Base-by-base conservation (phyloP, 345 rosid genomes). In the Sisymbrium altissimum region DNA sequence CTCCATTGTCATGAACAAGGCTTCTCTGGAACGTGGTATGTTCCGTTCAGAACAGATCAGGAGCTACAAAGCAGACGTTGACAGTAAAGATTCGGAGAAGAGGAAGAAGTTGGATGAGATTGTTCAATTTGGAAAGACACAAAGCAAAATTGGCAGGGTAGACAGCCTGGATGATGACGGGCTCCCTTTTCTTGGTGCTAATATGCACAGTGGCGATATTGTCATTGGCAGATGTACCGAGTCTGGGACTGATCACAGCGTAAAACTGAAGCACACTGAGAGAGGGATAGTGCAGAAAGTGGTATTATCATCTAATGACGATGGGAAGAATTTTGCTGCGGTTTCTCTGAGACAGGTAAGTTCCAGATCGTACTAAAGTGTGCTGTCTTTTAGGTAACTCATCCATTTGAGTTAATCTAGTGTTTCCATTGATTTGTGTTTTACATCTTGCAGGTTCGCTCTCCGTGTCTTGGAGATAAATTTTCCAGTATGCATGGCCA, bases 401-500 rank as follows among this genome's bases (percentile, higher is more conserved):
- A 50, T 53, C 25, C 33, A 9, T 63, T 43, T 54, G 56, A 53
- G 54, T 33, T 48, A 27, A 52, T 40, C 30, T 1, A 32, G 5
- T 30, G 49, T 44, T 64, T 35, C 56, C 52, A 33, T 30, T 46
- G 72, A 71, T 71, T 35, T 76, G 38, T 41, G 25, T 64, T 44
- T 49, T 45, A 27, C 43, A 55, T 49, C 15, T 54, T 57, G 19
- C 68, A 95, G 97, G 89, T 95, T 69, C 92, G 97, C 17, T 76
- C 89, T 36, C 97, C 99, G 0, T 81, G 88, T 78, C 93, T 88
- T 18, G 99, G 99, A 52, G 97, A 95, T 81, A 95, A 92, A 76
- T 92, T 95, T 64, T 93, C 96, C 3, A 92, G 99, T 81, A 92
- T 95, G 97, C 99, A 92, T 73, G 97, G 99, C 52, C 97, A 92